phyloP scores from a whole-genome alignment of 140 eudicot species.

The Ambrosia hybrid region DNA sequence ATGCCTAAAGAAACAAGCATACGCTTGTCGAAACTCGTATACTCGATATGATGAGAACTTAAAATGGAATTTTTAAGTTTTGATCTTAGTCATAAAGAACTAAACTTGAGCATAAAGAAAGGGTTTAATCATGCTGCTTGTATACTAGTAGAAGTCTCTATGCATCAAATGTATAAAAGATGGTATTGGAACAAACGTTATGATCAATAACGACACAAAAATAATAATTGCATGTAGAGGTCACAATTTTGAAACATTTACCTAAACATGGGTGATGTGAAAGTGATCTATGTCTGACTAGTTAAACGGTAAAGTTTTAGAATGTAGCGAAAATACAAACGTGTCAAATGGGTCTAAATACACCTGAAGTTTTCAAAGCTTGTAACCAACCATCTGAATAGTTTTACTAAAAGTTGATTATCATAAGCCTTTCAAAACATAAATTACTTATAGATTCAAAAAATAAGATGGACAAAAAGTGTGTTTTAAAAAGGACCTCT shows the following conservation, averaged over 20 bases:
- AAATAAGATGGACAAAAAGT: constrained; percentile 1
- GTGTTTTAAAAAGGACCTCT: not conserved
- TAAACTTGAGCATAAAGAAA: not conserved
- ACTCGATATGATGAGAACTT: not conserved
- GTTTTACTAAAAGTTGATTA: not conserved
- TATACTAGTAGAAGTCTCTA: constrained; percentile 3
- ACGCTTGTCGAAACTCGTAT: constrained; percentile 6
- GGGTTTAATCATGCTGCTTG: not conserved
- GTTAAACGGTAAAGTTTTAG: not conserved
- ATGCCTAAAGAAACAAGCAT: constrained; percentile 5
- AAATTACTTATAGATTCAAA: not conserved
- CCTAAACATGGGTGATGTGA: not conserved
- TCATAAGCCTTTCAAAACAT: not conserved
- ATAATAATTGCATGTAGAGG: not conserved
- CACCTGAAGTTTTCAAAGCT: not conserved
- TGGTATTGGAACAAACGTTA: not conserved
- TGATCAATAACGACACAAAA: not conserved
- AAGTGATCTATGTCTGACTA: not conserved
- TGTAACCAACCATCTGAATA: not conserved
- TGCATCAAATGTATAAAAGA: not conserved
- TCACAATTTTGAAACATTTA: not conserved
- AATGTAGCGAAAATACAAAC: not conserved
- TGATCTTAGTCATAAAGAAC: not conserved
- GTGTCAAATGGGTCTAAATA: not conserved
- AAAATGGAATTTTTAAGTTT: not conserved